phyloP scores from a whole-genome alignment of 2,329 filamentous ascomycete species.

The Coniochaeta sp. region DNA sequence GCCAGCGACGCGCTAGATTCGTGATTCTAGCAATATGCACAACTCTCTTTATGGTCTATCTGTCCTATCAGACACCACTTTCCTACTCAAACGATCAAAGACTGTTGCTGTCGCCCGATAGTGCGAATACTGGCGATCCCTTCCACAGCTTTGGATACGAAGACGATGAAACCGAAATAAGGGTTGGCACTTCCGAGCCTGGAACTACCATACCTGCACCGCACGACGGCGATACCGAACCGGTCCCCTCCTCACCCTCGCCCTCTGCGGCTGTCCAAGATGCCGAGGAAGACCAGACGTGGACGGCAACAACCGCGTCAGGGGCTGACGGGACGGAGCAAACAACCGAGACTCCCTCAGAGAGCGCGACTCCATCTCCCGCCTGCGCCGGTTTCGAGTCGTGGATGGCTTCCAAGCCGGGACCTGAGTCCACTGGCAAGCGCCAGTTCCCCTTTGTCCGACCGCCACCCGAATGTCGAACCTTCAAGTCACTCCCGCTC shows the following conservation, averaged over 20 bases:
- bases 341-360: neutral
- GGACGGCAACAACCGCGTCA: neutral
- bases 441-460: slow-evolving; percentile 31
- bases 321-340: neutral
- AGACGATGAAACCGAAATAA: neutral
- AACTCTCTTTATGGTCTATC: slow-evolving; percentile 10
- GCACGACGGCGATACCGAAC: neutral
- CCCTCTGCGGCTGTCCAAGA: neutral
- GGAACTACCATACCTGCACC: neutral
- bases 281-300: neutral
- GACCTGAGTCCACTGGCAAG: slow-evolving; percentile 18
- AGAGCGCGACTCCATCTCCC: neutral
- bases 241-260: neutral
- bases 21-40: slow-evolving; percentile 10
- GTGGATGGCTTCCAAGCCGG: slow-evolving; percentile 15
- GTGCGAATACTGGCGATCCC: neutral
- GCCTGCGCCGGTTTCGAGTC: slow-evolving; percentile 15
- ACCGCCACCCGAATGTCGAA: slow-evolving; percentile 60
- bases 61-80: slow-evolving; percentile 10
- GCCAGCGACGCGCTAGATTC: slow-evolving; percentile 11
- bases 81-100: neutral
- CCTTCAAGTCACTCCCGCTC: slow-evolving; percentile 61
- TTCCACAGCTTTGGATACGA: neutral
- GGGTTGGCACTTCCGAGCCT: neutral
- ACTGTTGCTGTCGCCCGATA: slow-evolving; percentile 3